Evolutionary conservation across 805 yeast species (phyloP).

Genomic region (Blastobotrys chiropterorum): DNA sequence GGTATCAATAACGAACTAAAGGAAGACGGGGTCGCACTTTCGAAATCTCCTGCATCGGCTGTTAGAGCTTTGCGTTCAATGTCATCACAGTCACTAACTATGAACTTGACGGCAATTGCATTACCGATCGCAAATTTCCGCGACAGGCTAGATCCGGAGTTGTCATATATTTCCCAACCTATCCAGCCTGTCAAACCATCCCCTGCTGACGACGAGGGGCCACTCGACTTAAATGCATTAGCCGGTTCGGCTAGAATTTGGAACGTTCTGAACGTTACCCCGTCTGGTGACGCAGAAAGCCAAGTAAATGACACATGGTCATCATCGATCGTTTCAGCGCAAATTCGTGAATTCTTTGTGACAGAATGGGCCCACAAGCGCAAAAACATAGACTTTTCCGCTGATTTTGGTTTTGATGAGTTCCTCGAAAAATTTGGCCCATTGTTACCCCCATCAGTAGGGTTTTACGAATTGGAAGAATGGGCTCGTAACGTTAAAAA

Average conservation of each 20-base stretch:
- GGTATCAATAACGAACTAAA: conserved; percentile 35
- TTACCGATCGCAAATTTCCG: conserved; percentile 20
- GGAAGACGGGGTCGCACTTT: conserved; percentile 30
- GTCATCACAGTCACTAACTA: not conserved
- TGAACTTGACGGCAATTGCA: not conserved
- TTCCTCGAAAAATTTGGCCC: conserved; percentile 31
- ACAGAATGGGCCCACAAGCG: conserved; percentile 35
- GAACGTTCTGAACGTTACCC: conserved; percentile 30
- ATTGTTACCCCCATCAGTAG: conserved; percentile 27
- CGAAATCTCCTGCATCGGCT: conserved; percentile 19
- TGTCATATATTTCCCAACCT: conserved; percentile 22
- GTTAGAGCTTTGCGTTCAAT: conserved; percentile 12
- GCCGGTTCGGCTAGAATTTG: conserved; percentile 31
- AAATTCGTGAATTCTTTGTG: conserved; percentile 31
- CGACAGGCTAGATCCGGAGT: conserved; percentile 20
- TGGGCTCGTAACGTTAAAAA: conserved; percentile 33
- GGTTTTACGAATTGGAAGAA: conserved; percentile 24
- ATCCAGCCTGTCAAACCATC: not conserved
- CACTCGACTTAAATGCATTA: conserved; percentile 21
- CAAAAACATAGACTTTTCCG: conserved; percentile 32
- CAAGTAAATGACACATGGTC: conserved; percentile 30
- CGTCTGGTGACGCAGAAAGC: conserved; percentile 23
- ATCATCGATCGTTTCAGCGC: conserved; percentile 31
- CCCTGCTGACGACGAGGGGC: conserved; percentile 9
- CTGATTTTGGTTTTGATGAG: conserved; percentile 35